Conservation (phyloP, 1,284 basidiomycete species). For the Cryptococcus jaspeensis region DNA sequence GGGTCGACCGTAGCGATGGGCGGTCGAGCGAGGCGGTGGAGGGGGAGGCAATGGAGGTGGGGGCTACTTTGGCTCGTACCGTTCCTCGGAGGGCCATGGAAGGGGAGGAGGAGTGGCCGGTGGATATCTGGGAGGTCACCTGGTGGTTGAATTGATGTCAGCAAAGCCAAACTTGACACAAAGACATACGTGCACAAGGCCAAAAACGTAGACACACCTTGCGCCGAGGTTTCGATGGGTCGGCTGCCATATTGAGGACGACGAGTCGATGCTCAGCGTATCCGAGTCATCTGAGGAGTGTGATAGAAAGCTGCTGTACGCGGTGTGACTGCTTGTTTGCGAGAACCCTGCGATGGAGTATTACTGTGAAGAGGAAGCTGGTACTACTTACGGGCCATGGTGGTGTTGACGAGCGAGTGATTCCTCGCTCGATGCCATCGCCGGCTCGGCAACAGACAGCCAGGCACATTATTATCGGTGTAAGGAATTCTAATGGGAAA, state of each 20-base stretch:
- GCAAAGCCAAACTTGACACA: background rate
- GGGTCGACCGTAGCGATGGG: background rate
- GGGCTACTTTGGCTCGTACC: slow-evolving; percentile 9
- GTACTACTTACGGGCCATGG: too few species aligned
- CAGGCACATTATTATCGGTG: too few species aligned
- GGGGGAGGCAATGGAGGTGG: slow-evolving; percentile 3
- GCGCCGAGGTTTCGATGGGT: slow-evolving; percentile 10
- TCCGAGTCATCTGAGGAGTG: too few species aligned
- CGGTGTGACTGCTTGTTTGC: too few species aligned
- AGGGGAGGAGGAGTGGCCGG: background rate
- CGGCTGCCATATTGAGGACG: slow-evolving; percentile 4
- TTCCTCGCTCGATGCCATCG: too few species aligned
- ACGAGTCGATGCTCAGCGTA: too few species aligned
- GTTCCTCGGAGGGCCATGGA: background rate
- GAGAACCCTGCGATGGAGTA: too few species aligned
- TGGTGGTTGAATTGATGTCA: background rate
- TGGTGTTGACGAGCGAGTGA: too few species aligned
- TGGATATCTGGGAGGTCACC: slow-evolving; percentile 11
- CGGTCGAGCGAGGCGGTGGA: background rate
- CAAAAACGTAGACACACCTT: slow-evolving; percentile 7
- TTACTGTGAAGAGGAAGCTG: too few species aligned
- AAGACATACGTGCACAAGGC: background rate
- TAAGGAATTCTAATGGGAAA: too few species aligned
- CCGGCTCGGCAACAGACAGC: too few species aligned
- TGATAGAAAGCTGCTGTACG: too few species aligned